Conservation (phyloP, 2,329 filamentous ascomycete species). For the Paraconiothyrium sp. region DNA sequence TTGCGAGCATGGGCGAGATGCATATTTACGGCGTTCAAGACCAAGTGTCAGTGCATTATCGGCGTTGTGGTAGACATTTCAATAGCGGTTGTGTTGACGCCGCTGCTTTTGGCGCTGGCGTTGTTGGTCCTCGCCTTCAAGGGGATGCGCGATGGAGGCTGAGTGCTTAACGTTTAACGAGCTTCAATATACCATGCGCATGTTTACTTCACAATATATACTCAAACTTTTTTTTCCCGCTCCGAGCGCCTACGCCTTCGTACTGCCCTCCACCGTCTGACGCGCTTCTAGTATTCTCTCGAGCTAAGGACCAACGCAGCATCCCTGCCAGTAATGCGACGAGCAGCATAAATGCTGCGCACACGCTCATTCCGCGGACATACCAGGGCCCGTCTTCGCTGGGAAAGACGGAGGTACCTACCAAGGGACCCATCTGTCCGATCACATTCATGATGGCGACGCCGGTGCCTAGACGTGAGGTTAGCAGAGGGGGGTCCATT, state of each 20-base stretch:
- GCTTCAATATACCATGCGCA: constrained; percentile 35
- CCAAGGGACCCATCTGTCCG: constrained; percentile 78
- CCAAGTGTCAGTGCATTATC: constrained; percentile 6
- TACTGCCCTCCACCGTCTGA: constrained; percentile 29
- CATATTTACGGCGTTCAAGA: constrained; percentile 28
- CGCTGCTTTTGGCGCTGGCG: constrained; percentile 18
- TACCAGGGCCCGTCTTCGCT: constrained; percentile 60
- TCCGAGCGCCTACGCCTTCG: constrained; percentile 39
- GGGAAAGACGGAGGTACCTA: constrained; percentile 66
- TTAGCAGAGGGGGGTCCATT: too few relatives aligned
- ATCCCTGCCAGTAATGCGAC: constrained; percentile 56
- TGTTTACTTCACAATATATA: constrained; percentile 38
- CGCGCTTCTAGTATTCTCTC: constrained; percentile 34
- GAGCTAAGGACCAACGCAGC: constrained; percentile 53
- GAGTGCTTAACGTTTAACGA: constrained; percentile 23
- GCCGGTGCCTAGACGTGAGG: constrained; percentile 57
- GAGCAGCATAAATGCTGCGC: constrained; percentile 60
- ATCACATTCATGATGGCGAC: constrained; percentile 84
- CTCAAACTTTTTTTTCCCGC: constrained; percentile 32
- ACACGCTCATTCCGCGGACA: constrained; percentile 60
- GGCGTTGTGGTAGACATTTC: constrained; percentile 22
- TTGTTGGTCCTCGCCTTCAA: constrained; percentile 8
- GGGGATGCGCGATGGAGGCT: constrained; percentile 7
- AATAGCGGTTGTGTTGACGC: constrained; percentile 18
- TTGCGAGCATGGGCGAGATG: constrained; percentile 15